These are phyloP conservation scores for Margaritispora aquatica DNA, from an alignment of 495 filamentous ascomycete genomes.

Conservation along the genomic window DNA sequence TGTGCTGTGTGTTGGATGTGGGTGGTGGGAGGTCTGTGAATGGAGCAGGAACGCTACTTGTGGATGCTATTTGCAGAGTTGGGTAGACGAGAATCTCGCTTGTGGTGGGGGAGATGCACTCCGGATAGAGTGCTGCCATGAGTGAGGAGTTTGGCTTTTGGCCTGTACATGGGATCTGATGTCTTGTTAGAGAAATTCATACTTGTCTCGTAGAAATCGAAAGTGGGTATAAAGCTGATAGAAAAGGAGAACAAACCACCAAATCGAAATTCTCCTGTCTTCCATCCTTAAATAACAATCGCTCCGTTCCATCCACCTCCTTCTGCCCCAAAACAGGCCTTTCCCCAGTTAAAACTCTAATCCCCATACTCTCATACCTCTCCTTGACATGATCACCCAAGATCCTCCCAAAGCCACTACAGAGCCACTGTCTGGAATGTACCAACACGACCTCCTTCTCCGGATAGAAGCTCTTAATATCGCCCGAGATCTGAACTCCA, in stretches of 20 bases:
- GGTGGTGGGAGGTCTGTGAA: not conserved
- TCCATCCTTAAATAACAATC: slow-evolving; percentile 27
- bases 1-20: not conserved
- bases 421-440: slow-evolving; percentile 46
- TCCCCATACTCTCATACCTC: slow-evolving; percentile 33
- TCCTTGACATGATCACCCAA: slow-evolving; percentile 40
- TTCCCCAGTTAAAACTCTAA: slow-evolving; percentile 37
- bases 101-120: slow-evolving; percentile 41
- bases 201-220: not conserved
- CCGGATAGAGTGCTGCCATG: slow-evolving; percentile 34
- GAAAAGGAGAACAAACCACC: slow-evolving; percentile 26
- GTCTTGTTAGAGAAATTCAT: slow-evolving; percentile 15
- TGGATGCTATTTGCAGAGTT: slow-evolving; percentile 47
- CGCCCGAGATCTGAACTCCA: slow-evolving; percentile 54
- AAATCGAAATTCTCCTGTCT: slow-evolving; percentile 30
- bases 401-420: slow-evolving; percentile 44
- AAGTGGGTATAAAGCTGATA: not conserved
- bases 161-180: slow-evolving; percentile 45
- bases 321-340: slow-evolving; percentile 19
- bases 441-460: slow-evolving; percentile 52
- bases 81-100: slow-evolving; percentile 45
- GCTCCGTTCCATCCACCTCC: slow-evolving; percentile 5
- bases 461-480: slow-evolving; percentile 51
- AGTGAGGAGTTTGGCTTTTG: slow-evolving; percentile 51
- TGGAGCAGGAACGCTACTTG: not conserved